Evolutionary conservation across 2,329 filamentous ascomycete genomes (phyloP), one percentile per base, ranked within the genome.

Genomic region (Beauveria asiatica): DNA sequence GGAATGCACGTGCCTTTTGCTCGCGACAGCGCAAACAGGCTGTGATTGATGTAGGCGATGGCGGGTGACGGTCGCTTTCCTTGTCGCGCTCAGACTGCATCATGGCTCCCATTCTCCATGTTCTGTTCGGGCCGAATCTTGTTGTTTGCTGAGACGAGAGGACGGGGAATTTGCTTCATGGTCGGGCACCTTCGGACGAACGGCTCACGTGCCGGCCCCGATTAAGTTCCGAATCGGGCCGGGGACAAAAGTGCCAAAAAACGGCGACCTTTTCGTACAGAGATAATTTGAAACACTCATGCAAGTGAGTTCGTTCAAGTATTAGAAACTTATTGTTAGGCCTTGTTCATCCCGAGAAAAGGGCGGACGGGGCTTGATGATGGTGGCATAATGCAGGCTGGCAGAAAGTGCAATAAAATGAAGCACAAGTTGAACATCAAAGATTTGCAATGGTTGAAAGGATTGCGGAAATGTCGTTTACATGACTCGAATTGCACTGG

Each of bases 21-120:
- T 48, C 42, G 25, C 54, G 54, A n/a, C 54, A 57, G 30, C 54
- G 54, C 3, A 39, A 57, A n/a, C 54, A 57, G 19, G 54, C 54
- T 19, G 54, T 57, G 3, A 23, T 16, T 1, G 53, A 46, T 37
- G 16, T 46, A 37, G 17, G 53, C 53, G 42, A 56, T 10, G 42
- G 11, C 27, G 41, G 17, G 3, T 17, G 53, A 11, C 42, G 25
- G 11, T 48, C 53, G 44, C 27, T n/a, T 57, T 57, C 42, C 17
- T 48, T 44, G 52, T 44, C 39, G 6, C 52, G 37, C 11, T 17
- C 13, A 19, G 52, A 30, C 52, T 44, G 52, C 52, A 54, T 54
- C 1, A 21, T 54, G 7, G 7, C 10, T 30, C 23, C 9, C 21
- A 9, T 42, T 19, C 16, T 25, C 2, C 1, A 19, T 41, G 21